Evolutionary conservation across 345 rosid species (phyloP).

Genomic region (Salix arbutifolia): DNA sequence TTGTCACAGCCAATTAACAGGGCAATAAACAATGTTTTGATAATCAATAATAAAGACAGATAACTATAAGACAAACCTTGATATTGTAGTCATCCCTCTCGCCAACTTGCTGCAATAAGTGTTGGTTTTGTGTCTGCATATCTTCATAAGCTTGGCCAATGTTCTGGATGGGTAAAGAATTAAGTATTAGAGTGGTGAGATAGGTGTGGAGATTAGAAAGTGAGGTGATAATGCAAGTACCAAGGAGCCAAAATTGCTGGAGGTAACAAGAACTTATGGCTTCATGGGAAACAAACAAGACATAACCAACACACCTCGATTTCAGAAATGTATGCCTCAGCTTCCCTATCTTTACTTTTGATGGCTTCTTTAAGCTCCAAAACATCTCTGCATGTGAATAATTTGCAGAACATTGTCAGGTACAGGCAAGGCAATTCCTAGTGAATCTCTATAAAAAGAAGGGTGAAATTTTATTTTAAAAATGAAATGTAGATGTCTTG

Average conservation of each 20-base stretch:
- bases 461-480: too few relatives aligned
- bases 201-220: not conserved
- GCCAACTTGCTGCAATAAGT: conserved; percentile 74
- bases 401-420: not conserved
- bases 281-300: not conserved
- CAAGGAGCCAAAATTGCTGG: conserved; percentile 5
- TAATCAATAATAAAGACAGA: not conserved
- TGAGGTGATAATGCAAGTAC: not conserved
- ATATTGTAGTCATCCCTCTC: conserved; percentile 90
- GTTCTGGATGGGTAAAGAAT: conserved; percentile 43
- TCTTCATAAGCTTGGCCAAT: conserved; percentile 96
- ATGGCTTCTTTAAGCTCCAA: conserved; percentile 76
- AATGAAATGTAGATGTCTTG: too few relatives aligned
- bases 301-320: conserved; percentile 56
- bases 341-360: conserved; percentile 72
- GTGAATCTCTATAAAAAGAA: not conserved
- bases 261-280: not conserved
- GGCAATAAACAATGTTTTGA: not conserved
- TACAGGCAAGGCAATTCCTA: not conserved
- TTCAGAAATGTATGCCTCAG: conserved; percentile 83
- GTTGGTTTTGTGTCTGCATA: conserved; percentile 92
- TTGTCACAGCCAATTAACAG: not conserved
- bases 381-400: conserved; percentile 52
- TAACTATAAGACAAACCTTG: conserved; percentile 49
- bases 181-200: conserved; percentile 1